Evolutionary conservation across 306 rosid species (phyloP).

Genomic region (Comarum palustre): DNA sequence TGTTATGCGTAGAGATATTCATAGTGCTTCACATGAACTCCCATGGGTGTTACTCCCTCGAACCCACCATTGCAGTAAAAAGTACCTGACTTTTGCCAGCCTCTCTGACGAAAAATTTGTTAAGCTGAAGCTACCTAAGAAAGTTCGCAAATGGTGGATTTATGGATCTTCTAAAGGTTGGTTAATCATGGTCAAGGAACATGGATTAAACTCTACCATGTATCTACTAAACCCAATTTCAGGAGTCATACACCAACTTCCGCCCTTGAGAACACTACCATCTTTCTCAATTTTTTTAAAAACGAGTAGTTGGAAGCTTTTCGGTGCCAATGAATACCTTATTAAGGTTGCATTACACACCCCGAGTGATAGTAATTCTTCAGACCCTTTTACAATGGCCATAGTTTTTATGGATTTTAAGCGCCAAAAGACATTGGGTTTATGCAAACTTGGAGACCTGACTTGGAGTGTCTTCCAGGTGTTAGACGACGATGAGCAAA

Average conservation of each 20-base stretch:
- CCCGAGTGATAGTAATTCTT: background rate
- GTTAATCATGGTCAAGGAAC: background rate
- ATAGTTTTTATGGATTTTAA: background rate
- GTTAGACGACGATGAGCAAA: background rate
- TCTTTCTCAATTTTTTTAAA: background rate
- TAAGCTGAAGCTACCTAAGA: background rate
- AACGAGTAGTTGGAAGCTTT: background rate
- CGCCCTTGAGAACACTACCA: background rate
- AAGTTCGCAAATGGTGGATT: background rate
- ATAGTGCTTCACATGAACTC: background rate
- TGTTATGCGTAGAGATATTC: background rate
- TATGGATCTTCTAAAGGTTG: background rate
- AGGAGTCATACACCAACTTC: background rate
- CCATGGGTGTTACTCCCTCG: conserved; percentile 4
- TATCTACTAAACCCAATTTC: background rate
- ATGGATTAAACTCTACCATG: background rate
- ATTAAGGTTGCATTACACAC: background rate
- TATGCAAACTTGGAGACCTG: background rate
- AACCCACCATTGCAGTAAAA: background rate
- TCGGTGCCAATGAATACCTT: background rate
- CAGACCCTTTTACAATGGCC: background rate
- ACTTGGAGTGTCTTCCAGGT: background rate
- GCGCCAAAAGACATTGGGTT: background rate
- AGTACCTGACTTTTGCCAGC: background rate
- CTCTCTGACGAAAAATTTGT: background rate